phyloP scores from a whole-genome alignment of 306 rosid genomes.

The Vicia sativa region DNA sequence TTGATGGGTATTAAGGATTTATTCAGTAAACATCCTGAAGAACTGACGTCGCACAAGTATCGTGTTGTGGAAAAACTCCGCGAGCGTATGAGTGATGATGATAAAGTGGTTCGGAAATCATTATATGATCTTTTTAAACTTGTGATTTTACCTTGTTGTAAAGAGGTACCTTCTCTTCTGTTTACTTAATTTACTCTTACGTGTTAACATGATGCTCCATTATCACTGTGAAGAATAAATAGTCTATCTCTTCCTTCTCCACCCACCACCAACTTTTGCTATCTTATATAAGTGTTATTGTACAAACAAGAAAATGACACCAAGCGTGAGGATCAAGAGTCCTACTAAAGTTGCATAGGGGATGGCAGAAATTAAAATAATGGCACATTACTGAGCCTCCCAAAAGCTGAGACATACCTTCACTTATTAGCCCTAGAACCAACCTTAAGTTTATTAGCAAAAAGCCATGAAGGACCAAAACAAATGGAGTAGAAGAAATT shows the following conservation, averaged over 20 bases:
- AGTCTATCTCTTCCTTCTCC: background rate
- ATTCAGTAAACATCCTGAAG: slow-evolving; percentile 65
- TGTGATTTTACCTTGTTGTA: slow-evolving; percentile 74
- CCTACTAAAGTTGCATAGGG: slow-evolving; percentile 15
- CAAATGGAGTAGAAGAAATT: slow-evolving; percentile 5
- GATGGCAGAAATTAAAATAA: slow-evolving; percentile 1
- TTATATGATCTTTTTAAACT: slow-evolving; percentile 69
- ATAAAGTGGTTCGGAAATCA: slow-evolving; percentile 69
- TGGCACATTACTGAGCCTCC: background rate
- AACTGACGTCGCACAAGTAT: slow-evolving; percentile 66
- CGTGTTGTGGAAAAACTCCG: slow-evolving; percentile 75
- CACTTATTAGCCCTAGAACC: background rate
- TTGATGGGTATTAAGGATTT: slow-evolving; percentile 81
- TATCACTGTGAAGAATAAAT: slow-evolving; percentile 20
- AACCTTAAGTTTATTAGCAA: slow-evolving; percentile 8
- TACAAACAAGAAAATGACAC: background rate
- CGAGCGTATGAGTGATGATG: slow-evolving; percentile 80
- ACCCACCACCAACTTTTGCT: background rate
- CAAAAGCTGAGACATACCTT: background rate
- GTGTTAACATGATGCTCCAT: slow-evolving; percentile 3
- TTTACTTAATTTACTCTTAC: slow-evolving; percentile 9
- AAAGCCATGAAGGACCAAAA: background rate
- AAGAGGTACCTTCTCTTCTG: slow-evolving; percentile 57
- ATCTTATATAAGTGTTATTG: background rate
- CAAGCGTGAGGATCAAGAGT: background rate